A percentile compares a stretch with the other conserved stretches of the same genome.
phyloP scores from a whole-genome alignment of 2,329 filamentous ascomycete genomes.

The Leptosphaerulina australis region DNA sequence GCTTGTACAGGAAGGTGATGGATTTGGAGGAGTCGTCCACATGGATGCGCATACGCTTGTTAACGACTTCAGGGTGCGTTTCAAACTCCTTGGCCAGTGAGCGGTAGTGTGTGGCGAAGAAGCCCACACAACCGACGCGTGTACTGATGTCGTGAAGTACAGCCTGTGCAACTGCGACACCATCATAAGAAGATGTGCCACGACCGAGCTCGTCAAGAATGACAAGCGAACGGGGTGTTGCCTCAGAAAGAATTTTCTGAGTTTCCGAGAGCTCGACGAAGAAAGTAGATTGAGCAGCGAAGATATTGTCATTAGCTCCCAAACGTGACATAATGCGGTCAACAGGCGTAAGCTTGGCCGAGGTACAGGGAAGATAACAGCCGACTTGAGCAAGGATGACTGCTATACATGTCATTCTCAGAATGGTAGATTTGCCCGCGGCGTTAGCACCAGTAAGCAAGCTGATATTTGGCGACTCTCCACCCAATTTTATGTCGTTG shows the following conservation, averaged over 20 bases:
- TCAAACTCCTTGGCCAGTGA: slow-evolving; percentile 90
- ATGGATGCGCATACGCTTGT: slow-evolving; percentile 91
- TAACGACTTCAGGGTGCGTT: slow-evolving; percentile 82
- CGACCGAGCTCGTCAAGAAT: slow-evolving; percentile 96
- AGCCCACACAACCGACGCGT: slow-evolving; percentile 90
- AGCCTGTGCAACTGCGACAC: slow-evolving; percentile 93
- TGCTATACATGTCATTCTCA: slow-evolving; percentile 95
- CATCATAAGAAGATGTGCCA: slow-evolving; percentile 93
- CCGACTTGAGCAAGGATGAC: slow-evolving; percentile 98
- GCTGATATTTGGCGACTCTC: slow-evolving; percentile 79
- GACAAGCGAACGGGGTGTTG: slow-evolving; percentile 89
- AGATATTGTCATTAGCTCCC: slow-evolving; percentile 98
- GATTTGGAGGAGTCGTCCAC: slow-evolving; percentile 82
- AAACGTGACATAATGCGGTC: slow-evolving; percentile 99
- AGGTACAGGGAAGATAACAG: slow-evolving; percentile 84
- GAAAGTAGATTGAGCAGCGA: slow-evolving; percentile 96
- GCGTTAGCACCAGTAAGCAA: slow-evolving; percentile 95
- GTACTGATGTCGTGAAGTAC: slow-evolving; percentile 96
- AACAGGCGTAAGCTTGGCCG: slow-evolving; percentile 83
- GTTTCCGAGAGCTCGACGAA: slow-evolving; percentile 97
- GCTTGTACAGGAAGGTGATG: slow-evolving; percentile 96
- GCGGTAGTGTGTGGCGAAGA: slow-evolving; percentile 98
- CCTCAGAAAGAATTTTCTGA: slow-evolving; percentile 95
- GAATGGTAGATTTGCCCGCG: slow-evolving; percentile 93
- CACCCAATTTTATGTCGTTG: slow-evolving; percentile 88